These are phyloP conservation scores for Citrus australasica DNA, from an alignment of 345 rosid genomes.

Conservation along the genomic window DNA sequence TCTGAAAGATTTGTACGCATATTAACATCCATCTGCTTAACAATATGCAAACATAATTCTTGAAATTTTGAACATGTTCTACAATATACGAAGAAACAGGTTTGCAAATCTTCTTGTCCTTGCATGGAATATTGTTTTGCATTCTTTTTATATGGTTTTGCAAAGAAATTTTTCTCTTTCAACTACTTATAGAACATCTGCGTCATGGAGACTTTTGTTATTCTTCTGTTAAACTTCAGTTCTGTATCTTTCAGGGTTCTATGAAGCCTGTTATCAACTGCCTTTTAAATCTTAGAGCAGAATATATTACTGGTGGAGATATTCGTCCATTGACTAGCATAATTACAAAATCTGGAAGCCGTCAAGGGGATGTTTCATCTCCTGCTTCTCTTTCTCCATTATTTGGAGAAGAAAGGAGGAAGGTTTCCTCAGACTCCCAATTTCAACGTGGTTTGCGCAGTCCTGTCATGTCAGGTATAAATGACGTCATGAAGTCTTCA, in stretches of 20 bases:
- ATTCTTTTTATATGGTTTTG: background rate
- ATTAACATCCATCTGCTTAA: background rate
- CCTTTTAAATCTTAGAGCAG: constrained; percentile 38
- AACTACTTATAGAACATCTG: background rate
- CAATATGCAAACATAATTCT: background rate
- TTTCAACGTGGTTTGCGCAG: constrained; percentile 43
- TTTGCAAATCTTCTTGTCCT: background rate
- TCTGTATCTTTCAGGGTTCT: constrained; percentile 42
- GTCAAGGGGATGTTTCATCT: constrained; percentile 16
- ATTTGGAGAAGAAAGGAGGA: constrained; percentile 51
- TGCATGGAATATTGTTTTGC: background rate
- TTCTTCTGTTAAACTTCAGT: constrained; percentile 1
- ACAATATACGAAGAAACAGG: background rate
- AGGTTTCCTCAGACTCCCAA: constrained; percentile 41
- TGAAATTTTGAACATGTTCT: background rate
- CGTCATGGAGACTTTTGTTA: background rate
- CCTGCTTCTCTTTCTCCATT: constrained; percentile 30
- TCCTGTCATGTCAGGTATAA: constrained; percentile 46
- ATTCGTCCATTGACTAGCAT: constrained; percentile 2
- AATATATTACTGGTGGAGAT: constrained; percentile 26
- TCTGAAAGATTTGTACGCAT: background rate
- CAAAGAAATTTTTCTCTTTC: background rate
- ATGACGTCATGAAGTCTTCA: background rate
- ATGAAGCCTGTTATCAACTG: constrained; percentile 49
- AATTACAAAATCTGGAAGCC: constrained; percentile 21